Evolutionary conservation across 176 grass and related monocot genomes (phyloP), one percentile per base, ranked within the genome.

Genomic region (Areca catechu): DNA sequence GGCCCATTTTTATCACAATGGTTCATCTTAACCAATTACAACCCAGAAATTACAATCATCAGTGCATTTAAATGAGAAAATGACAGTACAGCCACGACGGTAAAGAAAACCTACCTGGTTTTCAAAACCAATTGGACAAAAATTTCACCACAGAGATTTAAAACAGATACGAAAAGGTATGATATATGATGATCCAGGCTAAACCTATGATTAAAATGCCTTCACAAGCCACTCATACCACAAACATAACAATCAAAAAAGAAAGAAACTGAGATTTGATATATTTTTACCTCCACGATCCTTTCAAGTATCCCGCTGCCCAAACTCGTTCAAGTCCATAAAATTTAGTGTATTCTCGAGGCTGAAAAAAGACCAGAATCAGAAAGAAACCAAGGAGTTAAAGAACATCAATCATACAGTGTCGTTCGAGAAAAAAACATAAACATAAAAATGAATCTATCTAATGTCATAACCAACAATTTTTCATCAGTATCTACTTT

Each of bases 251-350:
- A 1, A 23, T 19, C 4, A 51, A 68, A 16, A 66, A n/a, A 30
- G 5, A 6, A 30, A 7, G 5, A 30, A 30, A 5, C 0, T 27
- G 28, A 30, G 5, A 28, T 16, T 7, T 24, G 18, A n/a, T 65
- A 7, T 17, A 16, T 34, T 49, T 34, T 49, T 68, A 89, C 86
- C 86, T 89, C 65, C 80, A 70, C 58, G 86, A 89, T 14, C 81
- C 77, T 76, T 80, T 89, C 58, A 85, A 84, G 20, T 80, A 89
- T 21, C 86, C 81, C 12, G 84, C 67, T 12, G 86, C 86, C 86
- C 86, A 89, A 74, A 84, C 86, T 47, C 86, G 73, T 63, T 84
- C 86, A 69, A 89, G 80, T 61, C 86, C 86, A 71, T 89, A 89
- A 53, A 89, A 53, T 89, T 89, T 43, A 89, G 67, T 50, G 86